Base-by-base conservation (phyloP, 2,329 filamentous ascomycete species). In the Magnaporthiopsis poae region DNA sequence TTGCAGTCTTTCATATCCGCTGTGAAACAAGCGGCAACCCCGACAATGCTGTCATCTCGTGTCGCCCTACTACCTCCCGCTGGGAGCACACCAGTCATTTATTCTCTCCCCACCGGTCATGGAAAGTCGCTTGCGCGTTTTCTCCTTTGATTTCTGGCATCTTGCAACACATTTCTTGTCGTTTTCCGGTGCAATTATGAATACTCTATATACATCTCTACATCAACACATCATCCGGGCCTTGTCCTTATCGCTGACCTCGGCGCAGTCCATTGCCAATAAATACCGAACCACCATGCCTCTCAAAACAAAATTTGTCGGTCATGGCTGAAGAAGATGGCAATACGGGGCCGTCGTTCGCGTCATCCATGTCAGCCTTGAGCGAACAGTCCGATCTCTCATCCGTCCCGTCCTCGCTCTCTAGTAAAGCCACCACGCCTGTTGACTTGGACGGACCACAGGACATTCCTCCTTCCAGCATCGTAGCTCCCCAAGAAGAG, bases 341-440 rank as follows among this genome's bases (percentile, higher is more conserved):
- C 9, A 56, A 56, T 25, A 56, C 21, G 46, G 62, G 69, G 71
- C 78, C 73, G 60, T 84, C 82, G 52, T 77, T 83, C 69, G 77
- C 79, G 62, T 87, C 85, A 18, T 84, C 84, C n/a, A 76, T 81
- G 27, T 83, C 83, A 25, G 77, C 75, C 67, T 69, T 82, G 39
- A 83, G 84, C 68, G 84, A 87, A 66, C 75, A 80, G 33, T 87
- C 85, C 65, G 84, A 86, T 62, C 73, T 82, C 33, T 83, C 83
- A 63, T 86, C 85, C 31, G 76, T 78, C 25, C 79, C 80, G n/a
- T 82, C 83, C 9, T 82, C 81, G 5, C 73, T 79, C 59, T 87
- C 85, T 69, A 89, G 86, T 75, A 87, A 88, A 76, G 85, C 84
- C 68, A 88, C 86, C 63, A 88, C 86, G 61, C 86, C 85, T 62